Evolutionary conservation across 2,329 filamentous ascomycete species (phyloP), one percentile per base, ranked within the genome.

Genomic region (Eutypa lata): DNA sequence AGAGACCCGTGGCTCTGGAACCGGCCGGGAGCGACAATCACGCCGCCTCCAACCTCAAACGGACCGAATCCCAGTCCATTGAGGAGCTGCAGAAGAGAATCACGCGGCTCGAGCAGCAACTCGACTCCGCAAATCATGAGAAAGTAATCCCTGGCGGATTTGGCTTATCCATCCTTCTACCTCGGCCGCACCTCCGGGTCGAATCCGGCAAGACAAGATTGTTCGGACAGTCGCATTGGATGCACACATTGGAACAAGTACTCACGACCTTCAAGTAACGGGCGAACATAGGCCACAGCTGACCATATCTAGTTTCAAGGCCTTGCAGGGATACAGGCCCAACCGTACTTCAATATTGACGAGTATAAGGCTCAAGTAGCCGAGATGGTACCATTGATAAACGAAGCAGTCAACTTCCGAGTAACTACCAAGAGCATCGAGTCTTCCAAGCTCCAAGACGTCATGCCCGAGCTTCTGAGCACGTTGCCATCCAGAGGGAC

Each of bases 171-270:
- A 50, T 61, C 22, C 50, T 44, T 26, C 31, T 57, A 5, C 59
- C 59, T 28, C 52, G 52, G n/a, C 59, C 59, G 16, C 49, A 60
- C 52, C 54, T 61, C 18, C 57, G 59, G 2, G 48, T 52, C 22
- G 59, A 58, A 35, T 38, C 50, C 22, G 59, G 57, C 28, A 63
- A 63, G 28, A 63, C 60, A 2, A 47, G 59, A 38, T 22, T 61
- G 13, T 63, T 63, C 37, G 60, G 60, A 19, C 56, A 58, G 43
- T 49, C 49, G 6, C 60, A 63, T 44, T 63, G 60, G 60, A 48
- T 58, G 33, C 59, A 61, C 33, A 58, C 55, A 11, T 50, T 61
- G 4, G 55, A 58, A 8, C 57, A 58, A 51, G 59, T 61, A 58
- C 7, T 48, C 14, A n/a, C 4, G 21, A 24, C 42, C 14, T 19